Percentiles rank a stretch among this genome's conserved stretches.
phyloP scores from a whole-genome alignment of 495 filamentous ascomycete species.

The Trichocladium uniseriatum region DNA sequence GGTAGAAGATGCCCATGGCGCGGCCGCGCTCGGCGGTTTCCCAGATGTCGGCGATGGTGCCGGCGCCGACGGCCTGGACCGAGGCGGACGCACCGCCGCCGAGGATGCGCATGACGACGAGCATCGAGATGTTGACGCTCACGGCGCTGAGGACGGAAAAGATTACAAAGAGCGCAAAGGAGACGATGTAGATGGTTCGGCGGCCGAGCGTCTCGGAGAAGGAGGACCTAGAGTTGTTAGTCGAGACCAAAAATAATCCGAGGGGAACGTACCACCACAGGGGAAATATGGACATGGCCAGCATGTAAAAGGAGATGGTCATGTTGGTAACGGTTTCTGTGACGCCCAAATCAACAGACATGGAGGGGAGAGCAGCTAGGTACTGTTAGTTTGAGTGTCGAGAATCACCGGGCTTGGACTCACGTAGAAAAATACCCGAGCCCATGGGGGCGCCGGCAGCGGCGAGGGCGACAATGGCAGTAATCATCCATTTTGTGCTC shows the following conservation, averaged over 20 bases:
- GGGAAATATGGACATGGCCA: slow-evolving; percentile 82
- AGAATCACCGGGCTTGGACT: slow-evolving; percentile 23
- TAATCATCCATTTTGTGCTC: slow-evolving; percentile 77
- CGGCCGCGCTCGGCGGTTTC: slow-evolving; percentile 66
- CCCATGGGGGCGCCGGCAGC: slow-evolving; percentile 76
- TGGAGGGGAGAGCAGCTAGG: slow-evolving; percentile 60
- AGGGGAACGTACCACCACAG: slow-evolving; percentile 61
- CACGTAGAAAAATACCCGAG: slow-evolving; percentile 75
- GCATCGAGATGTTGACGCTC: slow-evolving; percentile 68
- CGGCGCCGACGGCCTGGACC: slow-evolving; percentile 87
- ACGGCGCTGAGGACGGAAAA: slow-evolving; percentile 68
- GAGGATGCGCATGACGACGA: slow-evolving; percentile 75
- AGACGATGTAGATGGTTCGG: slow-evolving; percentile 75
- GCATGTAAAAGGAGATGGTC: slow-evolving; percentile 81
- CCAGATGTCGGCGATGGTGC: slow-evolving; percentile 91
- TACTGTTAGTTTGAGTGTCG: neutral
- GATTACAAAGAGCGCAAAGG: slow-evolving; percentile 70
- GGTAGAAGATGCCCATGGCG: slow-evolving; percentile 91
- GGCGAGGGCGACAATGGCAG: slow-evolving; percentile 65
- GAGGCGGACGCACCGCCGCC: slow-evolving; percentile 77
- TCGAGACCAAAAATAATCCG: neutral
- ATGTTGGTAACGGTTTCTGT: slow-evolving; percentile 69
- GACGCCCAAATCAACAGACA: slow-evolving; percentile 55
- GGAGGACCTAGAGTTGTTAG: slow-evolving; percentile 40
- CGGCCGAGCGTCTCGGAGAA: slow-evolving; percentile 80